A percentile compares a stretch with the other conserved stretches of the same genome.
These are phyloP conservation scores for Cryptococcus maquisensis DNA, from an alignment of 1,284 basidiomycete species.

Conservation along the genomic window DNA sequence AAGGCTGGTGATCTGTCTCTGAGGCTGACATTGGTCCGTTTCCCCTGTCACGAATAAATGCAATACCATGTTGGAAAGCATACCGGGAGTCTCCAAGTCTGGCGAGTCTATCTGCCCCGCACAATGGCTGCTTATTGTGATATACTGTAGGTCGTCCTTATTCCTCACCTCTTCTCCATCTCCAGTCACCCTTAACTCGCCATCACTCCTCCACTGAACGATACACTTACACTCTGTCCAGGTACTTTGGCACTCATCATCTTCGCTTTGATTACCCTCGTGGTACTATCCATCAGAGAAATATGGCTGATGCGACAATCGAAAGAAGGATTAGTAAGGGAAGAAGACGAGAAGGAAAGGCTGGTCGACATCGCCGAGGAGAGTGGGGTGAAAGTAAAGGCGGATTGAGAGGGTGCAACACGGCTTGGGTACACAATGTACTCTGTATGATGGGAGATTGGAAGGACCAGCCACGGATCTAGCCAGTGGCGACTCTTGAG, in stretches of 20 bases:
- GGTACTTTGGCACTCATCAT: neutral
- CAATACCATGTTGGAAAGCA: neutral
- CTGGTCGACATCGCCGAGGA: slow-evolving; percentile 5
- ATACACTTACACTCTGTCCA: neutral
- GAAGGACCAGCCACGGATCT: too few species aligned
- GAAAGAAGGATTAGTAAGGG: neutral
- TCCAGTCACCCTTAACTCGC: neutral
- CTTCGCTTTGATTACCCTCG: neutral
- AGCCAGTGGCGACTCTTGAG: too few species aligned
- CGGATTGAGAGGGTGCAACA: too few species aligned
- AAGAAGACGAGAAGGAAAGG: slow-evolving; percentile 5
- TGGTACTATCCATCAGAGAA: slow-evolving; percentile 6
- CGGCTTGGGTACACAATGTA: too few species aligned
- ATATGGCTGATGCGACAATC: slow-evolving; percentile 2
- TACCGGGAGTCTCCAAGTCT: neutral
- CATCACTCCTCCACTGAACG: neutral
- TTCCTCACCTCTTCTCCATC: neutral
- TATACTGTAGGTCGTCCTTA: neutral
- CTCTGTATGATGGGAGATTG: too few species aligned
- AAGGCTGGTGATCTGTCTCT: too few species aligned
- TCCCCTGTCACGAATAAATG: too few species aligned
- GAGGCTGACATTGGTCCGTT: too few species aligned
- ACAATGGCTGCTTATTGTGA: neutral
- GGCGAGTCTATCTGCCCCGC: neutral
- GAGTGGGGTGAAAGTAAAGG: neutral